Evolutionary conservation across 768 basidiomycete species (phyloP).

Genomic region (Naganishia randhawae): DNA sequence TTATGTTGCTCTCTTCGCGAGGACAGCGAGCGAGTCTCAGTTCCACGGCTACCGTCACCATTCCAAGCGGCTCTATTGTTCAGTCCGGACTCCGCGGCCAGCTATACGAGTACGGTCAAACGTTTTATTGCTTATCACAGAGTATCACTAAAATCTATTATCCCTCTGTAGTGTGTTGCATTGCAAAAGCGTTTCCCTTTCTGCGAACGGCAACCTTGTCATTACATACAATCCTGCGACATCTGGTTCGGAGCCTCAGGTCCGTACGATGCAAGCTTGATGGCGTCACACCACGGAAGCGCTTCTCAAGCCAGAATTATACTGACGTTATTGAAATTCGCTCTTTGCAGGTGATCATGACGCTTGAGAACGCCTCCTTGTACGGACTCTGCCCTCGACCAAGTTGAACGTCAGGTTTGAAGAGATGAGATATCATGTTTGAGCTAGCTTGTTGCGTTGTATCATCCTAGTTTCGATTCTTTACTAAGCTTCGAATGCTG

Average conservation of each 20-base stretch:
- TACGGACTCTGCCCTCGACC: slow-evolving; percentile 31
- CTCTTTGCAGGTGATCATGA: slow-evolving; percentile 33
- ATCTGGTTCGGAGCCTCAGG: slow-evolving; percentile 46
- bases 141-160: not conserved
- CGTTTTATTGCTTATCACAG: not conserved
- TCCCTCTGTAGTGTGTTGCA: slow-evolving; percentile 37
- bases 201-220: slow-evolving; percentile 38
- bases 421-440: too few relatives aligned
- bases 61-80: slow-evolving; percentile 38
- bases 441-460: too few relatives aligned
- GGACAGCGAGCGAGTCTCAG: not conserved
- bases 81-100: slow-evolving; percentile 39
- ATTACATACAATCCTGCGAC: slow-evolving; percentile 42
- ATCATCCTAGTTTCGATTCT: too few relatives aligned
- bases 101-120: slow-evolving; percentile 40
- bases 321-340: not conserved
- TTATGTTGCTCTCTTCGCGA: slow-evolving; percentile 8
- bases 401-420: too few relatives aligned
- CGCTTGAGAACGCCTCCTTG: slow-evolving; percentile 32
- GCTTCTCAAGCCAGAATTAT: not conserved
- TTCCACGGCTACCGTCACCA: slow-evolving; percentile 28
- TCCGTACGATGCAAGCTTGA: slow-evolving; percentile 27
- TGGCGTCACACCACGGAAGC: not conserved
- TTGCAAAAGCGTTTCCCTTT: slow-evolving; percentile 38
- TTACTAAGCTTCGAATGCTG: too few relatives aligned